Evolutionary conservation across 768 basidiomycete species (phyloP).

Genomic region (Hypholoma fasciculare): DNA sequence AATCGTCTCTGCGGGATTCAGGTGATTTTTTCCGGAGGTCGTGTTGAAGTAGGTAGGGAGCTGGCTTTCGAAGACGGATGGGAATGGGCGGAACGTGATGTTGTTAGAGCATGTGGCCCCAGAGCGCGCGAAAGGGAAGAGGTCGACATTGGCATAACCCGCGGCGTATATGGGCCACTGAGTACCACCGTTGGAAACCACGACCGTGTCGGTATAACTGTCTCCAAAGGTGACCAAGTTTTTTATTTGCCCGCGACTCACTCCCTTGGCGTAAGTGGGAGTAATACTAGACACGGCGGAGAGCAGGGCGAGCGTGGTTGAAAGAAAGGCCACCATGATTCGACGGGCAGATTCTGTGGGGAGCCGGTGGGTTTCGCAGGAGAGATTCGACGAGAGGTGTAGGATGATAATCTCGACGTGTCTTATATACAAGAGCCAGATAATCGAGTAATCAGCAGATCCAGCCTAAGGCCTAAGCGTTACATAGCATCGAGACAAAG

Average conservation of each 20-base stretch:
- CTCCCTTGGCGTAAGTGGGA: slow-evolving; percentile 7
- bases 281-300: background rate
- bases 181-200: slow-evolving; percentile 40
- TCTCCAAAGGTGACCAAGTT: slow-evolving; percentile 71
- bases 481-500: background rate
- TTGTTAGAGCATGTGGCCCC: slow-evolving; percentile 70
- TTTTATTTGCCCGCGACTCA: slow-evolving; percentile 46
- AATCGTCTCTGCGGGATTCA: slow-evolving; percentile 45
- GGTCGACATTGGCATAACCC: slow-evolving; percentile 48
- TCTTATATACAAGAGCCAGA: background rate
- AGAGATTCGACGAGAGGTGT: background rate
- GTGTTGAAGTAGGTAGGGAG: slow-evolving; percentile 49
- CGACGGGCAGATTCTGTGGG: background rate
- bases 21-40: slow-evolving; percentile 32
- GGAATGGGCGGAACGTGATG: slow-evolving; percentile 57
- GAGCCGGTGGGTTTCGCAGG: background rate
- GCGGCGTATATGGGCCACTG: slow-evolving; percentile 66
- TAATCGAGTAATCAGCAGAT: background rate
- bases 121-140: slow-evolving; percentile 59
- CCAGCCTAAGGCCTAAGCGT: background rate
- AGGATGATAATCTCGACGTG: background rate
- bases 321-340: background rate
- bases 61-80: slow-evolving; percentile 57
- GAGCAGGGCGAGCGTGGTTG: background rate
- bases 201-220: slow-evolving; percentile 58